A percentile compares a stretch with the other conserved stretches of the same genome.
Evolutionary conservation across 2,329 filamentous ascomycete genomes (phyloP).

Genomic region (Aphanoascus verrucosus): DNA sequence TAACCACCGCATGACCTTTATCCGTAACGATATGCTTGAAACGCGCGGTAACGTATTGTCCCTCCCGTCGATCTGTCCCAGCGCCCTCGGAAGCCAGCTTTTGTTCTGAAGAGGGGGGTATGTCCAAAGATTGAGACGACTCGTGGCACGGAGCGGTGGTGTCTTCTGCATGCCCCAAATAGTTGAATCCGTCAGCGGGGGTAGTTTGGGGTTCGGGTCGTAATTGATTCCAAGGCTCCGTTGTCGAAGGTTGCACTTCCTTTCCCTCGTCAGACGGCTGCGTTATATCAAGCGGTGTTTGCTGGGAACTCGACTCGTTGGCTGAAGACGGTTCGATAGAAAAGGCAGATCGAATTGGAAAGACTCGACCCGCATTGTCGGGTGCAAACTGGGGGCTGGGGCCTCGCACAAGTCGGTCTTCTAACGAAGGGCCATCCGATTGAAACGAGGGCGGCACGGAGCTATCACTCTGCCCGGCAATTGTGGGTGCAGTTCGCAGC

Average conservation of each 20-base stretch:
- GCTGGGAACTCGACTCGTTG: not conserved
- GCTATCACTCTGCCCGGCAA: not conserved
- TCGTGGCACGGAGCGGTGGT: not conserved
- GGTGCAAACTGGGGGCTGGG: not conserved
- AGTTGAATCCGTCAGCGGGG: not conserved
- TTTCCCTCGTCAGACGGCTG: not conserved
- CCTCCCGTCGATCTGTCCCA: not conserved
- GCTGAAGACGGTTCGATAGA: not conserved
- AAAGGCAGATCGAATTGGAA: slow-evolving; percentile 2
- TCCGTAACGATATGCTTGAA: slow-evolving; percentile 6
- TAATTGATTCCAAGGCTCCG: not conserved
- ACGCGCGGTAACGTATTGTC: slow-evolving; percentile 2
- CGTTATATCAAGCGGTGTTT: not conserved
- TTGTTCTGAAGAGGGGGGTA: not conserved
- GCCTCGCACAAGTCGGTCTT: not conserved
- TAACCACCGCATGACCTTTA: slow-evolving; percentile 3
- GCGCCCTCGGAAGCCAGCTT: not conserved
- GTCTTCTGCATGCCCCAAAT: too few relatives aligned
- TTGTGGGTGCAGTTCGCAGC: not conserved
- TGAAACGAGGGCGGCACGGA: not conserved
- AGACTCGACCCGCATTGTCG: not conserved
- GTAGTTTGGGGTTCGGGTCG: not conserved
- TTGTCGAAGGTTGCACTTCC: not conserved
- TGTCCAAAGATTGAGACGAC: not conserved
- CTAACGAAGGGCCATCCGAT: not conserved